A percentile compares a stretch with the other conserved stretches of the same genome.
Evolutionary conservation across 139 green algal species (phyloP).

Genomic region (Tetradesmus lagerheimii): DNA sequence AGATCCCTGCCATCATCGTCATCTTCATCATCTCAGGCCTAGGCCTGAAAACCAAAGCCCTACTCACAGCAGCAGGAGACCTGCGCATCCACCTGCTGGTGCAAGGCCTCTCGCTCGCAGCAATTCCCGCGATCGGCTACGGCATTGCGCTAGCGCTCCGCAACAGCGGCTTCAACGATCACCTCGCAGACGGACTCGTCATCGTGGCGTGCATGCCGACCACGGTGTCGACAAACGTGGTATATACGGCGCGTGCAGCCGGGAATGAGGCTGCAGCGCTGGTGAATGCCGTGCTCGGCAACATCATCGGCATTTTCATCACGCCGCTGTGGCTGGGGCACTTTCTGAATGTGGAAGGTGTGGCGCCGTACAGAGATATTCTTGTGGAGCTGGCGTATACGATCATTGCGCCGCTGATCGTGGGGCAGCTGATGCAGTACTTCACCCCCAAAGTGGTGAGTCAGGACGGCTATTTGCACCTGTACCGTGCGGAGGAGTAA

Average conservation of each 20-base stretch:
- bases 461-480: not conserved
- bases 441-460: slow-evolving; percentile 38
- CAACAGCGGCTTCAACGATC: slow-evolving; percentile 24
- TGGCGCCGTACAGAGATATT: slow-evolving; percentile 41
- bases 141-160: slow-evolving; percentile 31
- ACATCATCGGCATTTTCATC: slow-evolving; percentile 66
- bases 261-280: slow-evolving; percentile 61
- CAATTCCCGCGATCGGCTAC: slow-evolving; percentile 55
- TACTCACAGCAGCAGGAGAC: slow-evolving; percentile 46
- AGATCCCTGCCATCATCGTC: slow-evolving; percentile 59
- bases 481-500: too few relatives aligned
- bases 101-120: slow-evolving; percentile 54
- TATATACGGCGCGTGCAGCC: slow-evolving; percentile 33
- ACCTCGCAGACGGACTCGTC: slow-evolving; percentile 55
- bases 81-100: slow-evolving; percentile 54
- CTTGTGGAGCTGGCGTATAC: slow-evolving; percentile 53
- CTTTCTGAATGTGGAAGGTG: slow-evolving; percentile 47
- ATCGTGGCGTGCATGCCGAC: slow-evolving; percentile 63
- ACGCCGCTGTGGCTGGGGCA: slow-evolving; percentile 53
- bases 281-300: slow-evolving; percentile 64
- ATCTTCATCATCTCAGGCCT: slow-evolving; percentile 64
- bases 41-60: slow-evolving; percentile 54
- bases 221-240: slow-evolving; percentile 65
- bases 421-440: slow-evolving; percentile 59
- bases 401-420: slow-evolving; percentile 58